phyloP scores from a whole-genome alignment of 805 yeast species.

The Zygotorulaspora chibaensis region DNA sequence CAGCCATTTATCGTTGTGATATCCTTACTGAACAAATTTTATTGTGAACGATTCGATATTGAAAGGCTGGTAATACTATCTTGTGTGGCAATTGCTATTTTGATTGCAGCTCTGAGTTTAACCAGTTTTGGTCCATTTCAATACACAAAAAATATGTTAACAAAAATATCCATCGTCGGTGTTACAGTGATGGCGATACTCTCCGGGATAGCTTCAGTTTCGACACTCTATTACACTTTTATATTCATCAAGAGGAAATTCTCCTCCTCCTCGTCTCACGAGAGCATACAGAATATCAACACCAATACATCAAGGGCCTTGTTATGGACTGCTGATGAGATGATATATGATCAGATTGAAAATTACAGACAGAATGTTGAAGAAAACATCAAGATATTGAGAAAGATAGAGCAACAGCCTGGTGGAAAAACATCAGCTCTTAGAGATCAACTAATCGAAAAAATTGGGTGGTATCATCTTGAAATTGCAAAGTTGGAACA shows the following conservation, averaged over 20 bases:
- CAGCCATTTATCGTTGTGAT: conserved; percentile 32
- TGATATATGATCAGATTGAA: conserved; percentile 16
- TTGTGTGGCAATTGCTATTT: conserved; percentile 10
- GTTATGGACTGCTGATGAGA: conserved; percentile 26
- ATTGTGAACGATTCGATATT: conserved; percentile 23
- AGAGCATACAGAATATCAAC: conserved; percentile 9
- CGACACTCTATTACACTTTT: conserved; percentile 30
- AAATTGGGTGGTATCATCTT: conserved; percentile 27
- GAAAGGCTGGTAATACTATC: conserved; percentile 24
- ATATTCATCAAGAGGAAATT: conserved; percentile 11
- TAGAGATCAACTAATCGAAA: conserved; percentile 23
- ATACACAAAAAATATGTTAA: conserved; percentile 27
- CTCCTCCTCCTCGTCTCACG: background rate
- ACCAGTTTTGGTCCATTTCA: conserved; percentile 31
- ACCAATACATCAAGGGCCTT: conserved; percentile 13
- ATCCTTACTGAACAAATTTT: conserved; percentile 31
- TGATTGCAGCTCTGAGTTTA: conserved; percentile 16
- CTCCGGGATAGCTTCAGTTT: conserved; percentile 34
- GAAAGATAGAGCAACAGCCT: conserved; percentile 16
- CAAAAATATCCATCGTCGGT: conserved; percentile 33
- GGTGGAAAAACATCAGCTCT: conserved; percentile 11
- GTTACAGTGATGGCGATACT: conserved; percentile 32
- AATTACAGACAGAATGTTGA: conserved; percentile 21
- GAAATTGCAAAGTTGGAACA: conserved; percentile 23
- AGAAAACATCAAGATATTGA: conserved; percentile 16